Conservation (phyloP, 768 basidiomycete species). For the Pulveroboletus ravenelii region DNA sequence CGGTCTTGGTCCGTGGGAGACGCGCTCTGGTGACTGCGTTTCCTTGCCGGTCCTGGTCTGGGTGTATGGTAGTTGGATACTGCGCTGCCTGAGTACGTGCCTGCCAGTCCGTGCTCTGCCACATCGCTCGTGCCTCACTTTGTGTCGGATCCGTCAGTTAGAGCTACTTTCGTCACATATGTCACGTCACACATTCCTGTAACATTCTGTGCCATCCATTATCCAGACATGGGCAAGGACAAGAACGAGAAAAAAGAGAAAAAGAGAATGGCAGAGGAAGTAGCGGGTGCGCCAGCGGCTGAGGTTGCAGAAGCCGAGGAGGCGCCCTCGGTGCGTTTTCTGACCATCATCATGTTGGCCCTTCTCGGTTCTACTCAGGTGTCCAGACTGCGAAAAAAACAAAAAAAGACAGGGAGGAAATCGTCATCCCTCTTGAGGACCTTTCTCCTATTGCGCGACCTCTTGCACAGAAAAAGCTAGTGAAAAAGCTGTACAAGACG, state of each 20-base stretch:
- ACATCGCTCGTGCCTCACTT: too few relatives aligned
- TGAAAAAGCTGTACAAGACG: constrained; percentile 92
- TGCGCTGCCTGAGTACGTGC: too few relatives aligned
- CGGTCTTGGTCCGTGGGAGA: too few relatives aligned
- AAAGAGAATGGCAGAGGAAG: constrained; percentile 49
- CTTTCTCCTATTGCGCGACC: constrained; percentile 94
- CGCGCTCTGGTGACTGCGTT: too few relatives aligned
- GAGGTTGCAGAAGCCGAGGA: constrained; percentile 50
- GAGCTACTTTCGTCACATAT: constrained; percentile 10
- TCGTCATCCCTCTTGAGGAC: constrained; percentile 68
- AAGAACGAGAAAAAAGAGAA: constrained; percentile 75
- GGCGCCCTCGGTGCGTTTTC: constrained; percentile 28
- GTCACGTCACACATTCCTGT: constrained; percentile 17
- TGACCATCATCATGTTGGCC: constrained; percentile 26
- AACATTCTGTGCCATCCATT: neutral
- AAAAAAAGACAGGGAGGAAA: constrained; percentile 58
- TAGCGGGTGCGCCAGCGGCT: constrained; percentile 12
- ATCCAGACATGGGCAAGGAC: constrained; percentile 56
- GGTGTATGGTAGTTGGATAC: too few relatives aligned
- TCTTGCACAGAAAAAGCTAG: constrained; percentile 86
- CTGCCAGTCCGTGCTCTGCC: too few relatives aligned
- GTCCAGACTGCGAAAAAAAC: constrained; percentile 48
- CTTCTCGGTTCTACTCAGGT: constrained; percentile 12
- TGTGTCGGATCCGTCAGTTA: too few relatives aligned
- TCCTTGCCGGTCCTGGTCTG: too few relatives aligned